Evolutionary conservation across 2,329 filamentous ascomycete genomes (phyloP).

Genomic region (Neophaeococcomyces mojaviensis): DNA sequence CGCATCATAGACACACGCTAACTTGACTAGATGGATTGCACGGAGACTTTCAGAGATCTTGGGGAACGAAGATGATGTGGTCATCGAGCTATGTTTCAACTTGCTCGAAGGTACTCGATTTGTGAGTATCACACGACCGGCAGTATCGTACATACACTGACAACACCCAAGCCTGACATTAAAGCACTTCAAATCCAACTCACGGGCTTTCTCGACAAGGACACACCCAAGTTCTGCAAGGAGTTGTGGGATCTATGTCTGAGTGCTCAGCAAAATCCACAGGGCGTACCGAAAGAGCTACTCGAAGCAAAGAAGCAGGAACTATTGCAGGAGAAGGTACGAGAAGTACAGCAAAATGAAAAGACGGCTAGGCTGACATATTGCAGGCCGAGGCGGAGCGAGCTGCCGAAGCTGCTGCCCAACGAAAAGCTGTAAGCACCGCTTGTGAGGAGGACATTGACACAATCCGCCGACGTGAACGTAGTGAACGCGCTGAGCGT

Average conservation of each 20-base stretch:
- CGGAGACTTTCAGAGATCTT: constrained; percentile 79
- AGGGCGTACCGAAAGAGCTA: constrained; percentile 89
- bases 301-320: constrained; percentile 95
- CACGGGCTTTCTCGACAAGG: constrained; percentile 89
- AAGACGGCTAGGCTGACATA: constrained; percentile 1
- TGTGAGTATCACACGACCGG: constrained; percentile 46
- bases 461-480: constrained; percentile 53
- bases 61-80: constrained; percentile 89
- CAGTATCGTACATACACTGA: constrained; percentile 6
- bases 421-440: constrained; percentile 31
- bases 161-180: constrained; percentile 68
- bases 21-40: constrained; percentile 72
- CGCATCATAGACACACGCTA: constrained; percentile 14
- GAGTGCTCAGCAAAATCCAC: constrained; percentile 78
- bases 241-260: constrained; percentile 87
- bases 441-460: constrained; percentile 65
- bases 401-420: constrained; percentile 41
- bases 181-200: constrained; percentile 92
- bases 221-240: constrained; percentile 82
- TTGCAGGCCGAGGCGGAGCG: constrained; percentile 40
- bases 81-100: constrained; percentile 74
- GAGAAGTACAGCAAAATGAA: background rate
- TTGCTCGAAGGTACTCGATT: constrained; percentile 65
- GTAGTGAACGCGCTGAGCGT: constrained; percentile 31
- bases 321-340: constrained; percentile 86